Conservation (phyloP, 2,329 filamentous ascomycete species). For the Aspergillus pseudoglaucus region DNA sequence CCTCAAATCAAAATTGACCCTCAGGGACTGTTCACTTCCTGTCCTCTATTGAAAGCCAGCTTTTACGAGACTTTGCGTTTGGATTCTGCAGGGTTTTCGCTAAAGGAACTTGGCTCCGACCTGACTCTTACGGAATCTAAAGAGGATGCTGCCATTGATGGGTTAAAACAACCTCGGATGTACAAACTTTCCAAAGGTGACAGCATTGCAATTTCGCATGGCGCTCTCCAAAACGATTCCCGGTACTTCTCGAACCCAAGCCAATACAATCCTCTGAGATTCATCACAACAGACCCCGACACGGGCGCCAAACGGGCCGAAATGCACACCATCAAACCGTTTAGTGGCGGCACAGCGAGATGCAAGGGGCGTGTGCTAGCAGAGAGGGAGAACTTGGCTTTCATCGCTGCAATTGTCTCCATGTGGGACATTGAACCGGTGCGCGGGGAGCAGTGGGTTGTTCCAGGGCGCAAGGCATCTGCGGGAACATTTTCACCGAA, state of each 20-base stretch:
- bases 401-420: conserved; percentile 47
- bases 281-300: conserved; percentile 37
- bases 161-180: conserved; percentile 22
- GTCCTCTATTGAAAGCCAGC: conserved; percentile 41
- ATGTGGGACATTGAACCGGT: conserved; percentile 52
- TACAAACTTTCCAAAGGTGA: conserved; percentile 39
- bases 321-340: conserved; percentile 41
- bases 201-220: conserved; percentile 40
- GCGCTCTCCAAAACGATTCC: conserved; percentile 38
- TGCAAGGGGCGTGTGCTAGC: conserved; percentile 48
- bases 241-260: conserved; percentile 36
- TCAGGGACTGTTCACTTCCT: conserved; percentile 37
- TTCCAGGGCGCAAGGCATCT: conserved; percentile 46
- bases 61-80: conserved; percentile 44
- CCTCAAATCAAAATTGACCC: conserved; percentile 38
- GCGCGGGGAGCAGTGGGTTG: conserved; percentile 40
- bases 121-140: conserved; percentile 34
- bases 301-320: conserved; percentile 30
- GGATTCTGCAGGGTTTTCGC: conserved; percentile 37
- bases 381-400: conserved; percentile 45
- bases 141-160: conserved; percentile 29
- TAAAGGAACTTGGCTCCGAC: conserved; percentile 35
- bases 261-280: conserved; percentile 40
- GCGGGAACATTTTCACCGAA: conserved; percentile 47
- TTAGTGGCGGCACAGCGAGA: conserved; percentile 44